Conservation (phyloP, 148 eudicot genomes). For the Rhododendron molle region DNA sequence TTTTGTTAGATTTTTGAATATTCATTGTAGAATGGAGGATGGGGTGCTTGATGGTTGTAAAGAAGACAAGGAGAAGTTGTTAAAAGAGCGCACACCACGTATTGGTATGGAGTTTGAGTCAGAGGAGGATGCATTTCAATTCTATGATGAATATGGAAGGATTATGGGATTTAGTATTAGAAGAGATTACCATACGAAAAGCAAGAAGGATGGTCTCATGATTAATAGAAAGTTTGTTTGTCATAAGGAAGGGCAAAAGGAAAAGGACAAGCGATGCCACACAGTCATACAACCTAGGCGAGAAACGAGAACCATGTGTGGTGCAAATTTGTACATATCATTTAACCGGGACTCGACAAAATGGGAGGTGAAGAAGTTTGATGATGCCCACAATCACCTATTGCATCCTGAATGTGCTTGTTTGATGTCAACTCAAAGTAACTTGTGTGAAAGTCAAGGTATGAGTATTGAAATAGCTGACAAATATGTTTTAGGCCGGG, state of each 20-base stretch:
- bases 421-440: neutral
- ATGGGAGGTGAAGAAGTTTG: neutral
- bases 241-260: neutral
- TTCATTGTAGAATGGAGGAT: neutral
- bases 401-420: neutral
- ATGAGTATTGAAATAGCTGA: neutral
- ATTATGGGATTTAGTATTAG: neutral
- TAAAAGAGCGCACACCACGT: neutral
- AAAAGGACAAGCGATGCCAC: neutral
- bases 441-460: neutral
- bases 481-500: neutral
- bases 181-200: neutral
- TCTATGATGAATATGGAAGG: neutral
- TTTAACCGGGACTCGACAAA: neutral
- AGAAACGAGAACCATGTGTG: neutral
- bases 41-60: neutral
- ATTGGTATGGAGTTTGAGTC: neutral
- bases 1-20: neutral
- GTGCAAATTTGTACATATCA: neutral
- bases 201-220: neutral
- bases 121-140: neutral
- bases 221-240: neutral
- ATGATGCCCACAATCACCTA: neutral
- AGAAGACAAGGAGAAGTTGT: neutral
- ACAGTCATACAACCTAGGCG: neutral